A percentile compares a stretch with the other conserved stretches of the same genome.
phyloP scores from a whole-genome alignment of 371 early-diverging fungal species.

The Catenaria anguillulae region DNA sequence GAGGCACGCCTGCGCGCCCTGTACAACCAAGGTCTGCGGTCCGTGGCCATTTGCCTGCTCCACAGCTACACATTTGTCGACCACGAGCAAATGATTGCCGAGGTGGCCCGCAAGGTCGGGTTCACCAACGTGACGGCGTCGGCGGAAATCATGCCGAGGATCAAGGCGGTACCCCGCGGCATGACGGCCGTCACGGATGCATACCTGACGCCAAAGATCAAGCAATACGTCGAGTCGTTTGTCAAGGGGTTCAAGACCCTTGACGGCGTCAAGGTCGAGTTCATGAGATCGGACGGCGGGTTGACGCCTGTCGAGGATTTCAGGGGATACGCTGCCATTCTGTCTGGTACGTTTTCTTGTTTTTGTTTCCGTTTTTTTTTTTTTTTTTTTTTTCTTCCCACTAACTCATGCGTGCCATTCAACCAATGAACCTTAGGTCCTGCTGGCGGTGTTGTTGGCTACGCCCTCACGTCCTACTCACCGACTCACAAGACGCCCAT shows the following conservation, averaged over 20 bases:
- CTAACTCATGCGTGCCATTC: no score
- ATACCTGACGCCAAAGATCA: slow-evolving; percentile 82
- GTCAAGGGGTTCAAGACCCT: slow-evolving; percentile 58
- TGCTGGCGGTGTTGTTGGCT: slow-evolving; percentile 90
- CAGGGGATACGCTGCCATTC: slow-evolving; percentile 45
- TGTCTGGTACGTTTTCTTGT: not conserved
- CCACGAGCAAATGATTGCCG: slow-evolving; percentile 60
- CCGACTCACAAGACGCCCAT: slow-evolving; percentile 41
- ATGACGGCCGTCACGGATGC: slow-evolving; percentile 82
- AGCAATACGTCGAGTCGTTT: slow-evolving; percentile 67
- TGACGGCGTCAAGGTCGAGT: slow-evolving; percentile 52
- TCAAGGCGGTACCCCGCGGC: slow-evolving; percentile 86
- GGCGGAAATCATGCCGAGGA: slow-evolving; percentile 74
- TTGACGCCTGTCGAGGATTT: slow-evolving; percentile 67
- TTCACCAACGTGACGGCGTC: slow-evolving; percentile 74
- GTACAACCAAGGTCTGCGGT: slow-evolving; percentile 55
- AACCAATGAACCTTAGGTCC: slow-evolving; percentile 50
- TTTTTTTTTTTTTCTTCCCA: no score
- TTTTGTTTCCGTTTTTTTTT: no score
- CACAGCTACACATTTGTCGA: slow-evolving; percentile 81
- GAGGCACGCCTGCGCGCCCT: slow-evolving; percentile 40
- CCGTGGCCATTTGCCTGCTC: slow-evolving; percentile 78
- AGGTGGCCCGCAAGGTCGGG: slow-evolving; percentile 54
- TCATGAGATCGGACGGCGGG: slow-evolving; percentile 96
- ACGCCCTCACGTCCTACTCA: slow-evolving; percentile 64